Evolutionary conservation across 371 early-diverging fungal genomes (phyloP).

Genomic region (Mucor ambiguus): DNA sequence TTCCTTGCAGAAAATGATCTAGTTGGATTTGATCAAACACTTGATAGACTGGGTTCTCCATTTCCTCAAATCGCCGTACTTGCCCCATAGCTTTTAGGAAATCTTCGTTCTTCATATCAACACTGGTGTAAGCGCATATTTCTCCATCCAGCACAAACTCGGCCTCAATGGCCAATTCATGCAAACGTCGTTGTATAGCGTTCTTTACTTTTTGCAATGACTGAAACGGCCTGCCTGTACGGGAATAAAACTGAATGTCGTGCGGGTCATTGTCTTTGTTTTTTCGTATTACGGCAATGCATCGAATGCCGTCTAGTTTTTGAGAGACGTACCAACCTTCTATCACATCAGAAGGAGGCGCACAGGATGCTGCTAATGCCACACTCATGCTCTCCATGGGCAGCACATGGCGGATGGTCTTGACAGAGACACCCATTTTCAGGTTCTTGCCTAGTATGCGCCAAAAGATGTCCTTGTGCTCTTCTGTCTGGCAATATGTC

Average conservation of each 20-base stretch:
- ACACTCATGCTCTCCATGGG: slow-evolving; percentile 32
- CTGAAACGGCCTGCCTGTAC: slow-evolving; percentile 49
- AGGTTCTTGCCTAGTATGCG: slow-evolving; percentile 58
- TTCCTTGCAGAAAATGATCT: slow-evolving; percentile 33
- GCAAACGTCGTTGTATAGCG: slow-evolving; percentile 31
- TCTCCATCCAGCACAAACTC: slow-evolving; percentile 61
- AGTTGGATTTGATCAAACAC: slow-evolving; percentile 56
- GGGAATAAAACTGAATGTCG: slow-evolving; percentile 47
- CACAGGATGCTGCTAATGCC: slow-evolving; percentile 39
- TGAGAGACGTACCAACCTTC: slow-evolving; percentile 55
- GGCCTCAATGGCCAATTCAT: background rate
- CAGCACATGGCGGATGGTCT: slow-evolving; percentile 35
- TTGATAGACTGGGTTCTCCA: slow-evolving; percentile 50
- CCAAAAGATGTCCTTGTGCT: slow-evolving; percentile 44
- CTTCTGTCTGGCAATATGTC: slow-evolving; percentile 26
- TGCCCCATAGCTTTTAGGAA: slow-evolving; percentile 35
- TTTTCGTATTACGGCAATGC: slow-evolving; percentile 43
- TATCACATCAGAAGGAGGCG: background rate
- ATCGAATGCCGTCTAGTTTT: slow-evolving; percentile 65
- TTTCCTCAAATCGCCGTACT: slow-evolving; percentile 33
- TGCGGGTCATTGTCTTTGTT: background rate
- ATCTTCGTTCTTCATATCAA: slow-evolving; percentile 25
- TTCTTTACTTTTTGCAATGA: slow-evolving; percentile 38
- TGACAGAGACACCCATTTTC: slow-evolving; percentile 52
- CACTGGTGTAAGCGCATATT: slow-evolving; percentile 45